These are phyloP conservation scores for Tuber brumale DNA, from an alignment of 495 filamentous ascomycete species.

Conservation along the genomic window DNA sequence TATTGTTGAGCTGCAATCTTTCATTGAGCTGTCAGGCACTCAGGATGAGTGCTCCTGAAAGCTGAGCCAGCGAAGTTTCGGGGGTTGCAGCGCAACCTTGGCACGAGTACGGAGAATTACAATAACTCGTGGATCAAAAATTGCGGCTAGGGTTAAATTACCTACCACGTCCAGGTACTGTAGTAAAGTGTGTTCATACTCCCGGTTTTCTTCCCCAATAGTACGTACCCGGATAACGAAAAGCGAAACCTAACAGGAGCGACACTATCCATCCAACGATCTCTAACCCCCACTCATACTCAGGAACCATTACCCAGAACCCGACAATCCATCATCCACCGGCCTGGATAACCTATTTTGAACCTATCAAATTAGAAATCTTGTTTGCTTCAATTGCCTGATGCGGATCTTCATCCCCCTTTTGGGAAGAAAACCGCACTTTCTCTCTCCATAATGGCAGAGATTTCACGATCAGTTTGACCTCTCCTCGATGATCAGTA, in stretches of 20 bases:
- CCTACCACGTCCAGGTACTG: no score
- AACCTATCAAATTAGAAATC: not conserved
- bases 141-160: no score
- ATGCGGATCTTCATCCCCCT: not conserved
- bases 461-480: not conserved
- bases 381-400: not conserved
- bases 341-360: not conserved
- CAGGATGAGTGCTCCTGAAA: no score
- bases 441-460: not conserved
- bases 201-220: not conserved
- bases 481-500: constrained; percentile 2
- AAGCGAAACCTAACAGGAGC: no score
- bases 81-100: no score
- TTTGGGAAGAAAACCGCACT: not conserved
- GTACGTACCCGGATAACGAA: not conserved
- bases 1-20: no score
- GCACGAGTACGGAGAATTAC: no score
- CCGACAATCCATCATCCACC: not conserved
- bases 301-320: not conserved
- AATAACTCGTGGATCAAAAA: no score
- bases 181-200: no score
- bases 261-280: not conserved
- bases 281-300: not conserved
- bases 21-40: no score
- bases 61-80: no score